phyloP scores from a whole-genome alignment of 148 eudicot genomes.

The Vaccinium macrocarpon region DNA sequence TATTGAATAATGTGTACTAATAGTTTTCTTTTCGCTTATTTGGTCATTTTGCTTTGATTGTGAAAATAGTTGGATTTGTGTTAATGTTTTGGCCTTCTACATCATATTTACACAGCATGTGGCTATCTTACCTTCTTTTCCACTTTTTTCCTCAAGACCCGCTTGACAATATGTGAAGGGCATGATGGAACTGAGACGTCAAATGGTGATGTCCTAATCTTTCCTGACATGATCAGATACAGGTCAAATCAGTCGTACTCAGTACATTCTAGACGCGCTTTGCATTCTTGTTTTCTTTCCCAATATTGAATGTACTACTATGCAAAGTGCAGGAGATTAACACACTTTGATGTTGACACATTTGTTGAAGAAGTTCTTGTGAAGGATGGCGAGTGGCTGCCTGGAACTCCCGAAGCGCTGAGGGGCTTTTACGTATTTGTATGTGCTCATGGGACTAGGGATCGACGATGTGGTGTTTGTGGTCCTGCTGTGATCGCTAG shows the following conservation, averaged over 20 bases:
- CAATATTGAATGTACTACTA: slow-evolving; percentile 1
- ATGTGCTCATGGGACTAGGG: slow-evolving; percentile 93
- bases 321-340: slow-evolving; percentile 73
- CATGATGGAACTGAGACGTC: slow-evolving; percentile 99
- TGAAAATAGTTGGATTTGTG: slow-evolving; percentile 1
- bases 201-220: slow-evolving; percentile 95
- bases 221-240: slow-evolving; percentile 99
- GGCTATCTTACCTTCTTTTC: slow-evolving; percentile 16
- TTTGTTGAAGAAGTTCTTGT: slow-evolving; percentile 97
- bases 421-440: slow-evolving; percentile 77
- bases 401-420: slow-evolving; percentile 85
- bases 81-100: neutral
- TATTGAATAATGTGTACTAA: neutral
- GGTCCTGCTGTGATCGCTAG: slow-evolving; percentile 80
- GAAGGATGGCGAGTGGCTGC: slow-evolving; percentile 91
- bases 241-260: slow-evolving; percentile 40
- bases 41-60: neutral
- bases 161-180: slow-evolving; percentile 95
- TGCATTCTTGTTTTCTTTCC: neutral
- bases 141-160: slow-evolving; percentile 50
- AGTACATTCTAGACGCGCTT: neutral
- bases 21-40: neutral
- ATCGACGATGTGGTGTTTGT: slow-evolving; percentile 95
- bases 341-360: slow-evolving; percentile 96
- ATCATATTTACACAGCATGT: neutral